Evolutionary conservation across 148 eudicot species (phyloP).

Genomic region (Polygonum maritimum): DNA sequence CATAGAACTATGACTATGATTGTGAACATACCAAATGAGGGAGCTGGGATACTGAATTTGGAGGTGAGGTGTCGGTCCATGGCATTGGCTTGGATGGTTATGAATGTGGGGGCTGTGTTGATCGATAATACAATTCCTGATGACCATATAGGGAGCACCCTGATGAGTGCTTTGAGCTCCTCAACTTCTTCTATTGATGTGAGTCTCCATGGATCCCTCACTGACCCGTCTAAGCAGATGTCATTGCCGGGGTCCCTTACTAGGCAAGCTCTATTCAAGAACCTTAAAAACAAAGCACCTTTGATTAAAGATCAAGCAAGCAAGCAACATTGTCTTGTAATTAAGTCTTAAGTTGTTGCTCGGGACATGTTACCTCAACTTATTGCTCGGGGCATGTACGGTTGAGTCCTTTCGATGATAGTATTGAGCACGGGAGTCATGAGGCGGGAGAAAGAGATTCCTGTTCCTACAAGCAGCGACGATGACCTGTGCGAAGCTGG

Average conservation of each 20-base stretch:
- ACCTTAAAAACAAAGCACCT: constrained; percentile 24
- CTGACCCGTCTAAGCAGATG: constrained; percentile 20
- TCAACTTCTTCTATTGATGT: constrained; percentile 69
- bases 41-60: constrained; percentile 61
- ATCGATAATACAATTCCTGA: constrained; percentile 54
- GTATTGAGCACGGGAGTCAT: constrained; percentile 16
- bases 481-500: constrained; percentile 41
- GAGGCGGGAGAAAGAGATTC: constrained; percentile 10
- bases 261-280: constrained; percentile 64
- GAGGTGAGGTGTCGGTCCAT: constrained; percentile 66
- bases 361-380: constrained; percentile 33
- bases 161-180: constrained; percentile 56
- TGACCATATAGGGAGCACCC: constrained; percentile 70
- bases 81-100: constrained; percentile 43
- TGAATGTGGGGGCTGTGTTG: constrained; percentile 42
- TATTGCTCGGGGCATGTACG: constrained; percentile 31
- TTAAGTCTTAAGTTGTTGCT: too few relatives aligned
- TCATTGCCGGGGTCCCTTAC: constrained; percentile 37
- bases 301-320: too few relatives aligned
- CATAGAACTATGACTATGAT: constrained; percentile 47
- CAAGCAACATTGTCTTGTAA: too few relatives aligned
- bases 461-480: constrained; percentile 56
- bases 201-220: constrained; percentile 42
- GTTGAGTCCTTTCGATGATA: constrained; percentile 28
- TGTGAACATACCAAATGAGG: constrained; percentile 53